Base-by-base conservation (phyloP, 768 basidiomycete species). In the Melanogaster broomeanus region DNA sequence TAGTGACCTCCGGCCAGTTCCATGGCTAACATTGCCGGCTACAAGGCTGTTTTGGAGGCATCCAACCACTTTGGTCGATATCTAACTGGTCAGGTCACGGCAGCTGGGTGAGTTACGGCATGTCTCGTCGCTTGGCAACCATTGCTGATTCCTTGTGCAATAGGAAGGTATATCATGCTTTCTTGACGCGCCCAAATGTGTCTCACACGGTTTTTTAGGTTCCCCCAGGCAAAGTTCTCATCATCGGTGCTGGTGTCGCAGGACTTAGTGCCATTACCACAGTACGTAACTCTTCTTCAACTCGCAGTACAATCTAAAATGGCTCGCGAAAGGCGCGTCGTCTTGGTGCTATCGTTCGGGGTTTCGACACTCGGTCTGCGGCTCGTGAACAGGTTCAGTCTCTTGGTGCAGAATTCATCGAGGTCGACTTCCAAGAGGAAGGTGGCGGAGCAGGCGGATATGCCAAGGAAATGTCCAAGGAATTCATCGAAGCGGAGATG, bases 11-110 rank as follows among this genome's bases (percentile, higher is more conserved):
- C 34, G 25, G 28, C 25, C 31, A 92, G 92, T 61, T 93, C 90
- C 22, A 94, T 94, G 92, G 85, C 88, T n/a, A 94, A 93, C 64
- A 93, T 92, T 37, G 82, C 90, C n/a, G 92, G 92, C 12, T 94
- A 94, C 69, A 92, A 94, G 67, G 92, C 92, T 35, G 90, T 94
- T 42, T 68, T 94, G 64, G 92, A 94, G 68, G 92, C 92, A 27
- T 89, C 90, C 22, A 93, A 91, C 67, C 82, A 89, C 63, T 94
- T 94, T 61, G 91, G 91, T 61, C 77, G 92, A 59, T 93, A 91
- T 72, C 75, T 94, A 58, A 92, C 92, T 30, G 92, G 92, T 61
- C 92, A 94, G 68, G 90, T 91, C 48, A 94, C 92, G 6, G 92
- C 92, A 51, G 91, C 90, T 67, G 90, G 89, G 87, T 90, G 66